phyloP scores from a whole-genome alignment of 2,329 filamentous ascomycete genomes.

The Cercospora berteroae region DNA sequence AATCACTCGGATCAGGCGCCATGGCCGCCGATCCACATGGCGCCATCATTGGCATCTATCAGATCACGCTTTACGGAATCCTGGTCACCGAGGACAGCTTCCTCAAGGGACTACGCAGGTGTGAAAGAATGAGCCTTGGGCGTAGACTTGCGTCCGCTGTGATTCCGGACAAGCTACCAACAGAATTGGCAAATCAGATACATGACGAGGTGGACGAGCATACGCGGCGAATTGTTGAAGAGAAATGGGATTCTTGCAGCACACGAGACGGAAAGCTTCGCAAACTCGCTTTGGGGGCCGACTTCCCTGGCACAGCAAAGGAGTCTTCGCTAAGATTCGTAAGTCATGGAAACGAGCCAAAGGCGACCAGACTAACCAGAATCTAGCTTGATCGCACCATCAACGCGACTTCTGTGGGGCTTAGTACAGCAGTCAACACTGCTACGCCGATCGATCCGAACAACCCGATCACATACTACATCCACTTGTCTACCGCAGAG shows the following conservation, averaged over 20 bases:
- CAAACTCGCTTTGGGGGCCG: neutral
- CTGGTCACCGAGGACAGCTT: neutral
- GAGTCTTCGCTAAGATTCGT: neutral
- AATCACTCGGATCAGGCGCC: neutral
- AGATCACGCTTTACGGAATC: neutral
- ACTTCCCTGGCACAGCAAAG: neutral
- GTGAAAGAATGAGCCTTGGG: neutral
- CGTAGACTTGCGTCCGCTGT: neutral
- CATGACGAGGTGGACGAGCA: neutral
- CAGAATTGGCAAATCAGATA: neutral
- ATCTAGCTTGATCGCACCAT: neutral
- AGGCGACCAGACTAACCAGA: neutral
- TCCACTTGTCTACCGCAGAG: neutral
- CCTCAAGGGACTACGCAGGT: neutral
- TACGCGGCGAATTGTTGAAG: neutral
- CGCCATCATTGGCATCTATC: neutral
- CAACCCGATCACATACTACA: neutral
- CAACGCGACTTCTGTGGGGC: neutral
- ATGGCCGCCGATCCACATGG: neutral
- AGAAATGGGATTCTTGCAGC: neutral
- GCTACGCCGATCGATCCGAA: neutral
- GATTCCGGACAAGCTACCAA: neutral
- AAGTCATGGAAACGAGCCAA: neutral
- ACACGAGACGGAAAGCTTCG: neutral
- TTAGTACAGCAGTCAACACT: neutral